Conservation (phyloP, 2,329 filamentous ascomycete species). For the Hypomyces perniciosus region DNA sequence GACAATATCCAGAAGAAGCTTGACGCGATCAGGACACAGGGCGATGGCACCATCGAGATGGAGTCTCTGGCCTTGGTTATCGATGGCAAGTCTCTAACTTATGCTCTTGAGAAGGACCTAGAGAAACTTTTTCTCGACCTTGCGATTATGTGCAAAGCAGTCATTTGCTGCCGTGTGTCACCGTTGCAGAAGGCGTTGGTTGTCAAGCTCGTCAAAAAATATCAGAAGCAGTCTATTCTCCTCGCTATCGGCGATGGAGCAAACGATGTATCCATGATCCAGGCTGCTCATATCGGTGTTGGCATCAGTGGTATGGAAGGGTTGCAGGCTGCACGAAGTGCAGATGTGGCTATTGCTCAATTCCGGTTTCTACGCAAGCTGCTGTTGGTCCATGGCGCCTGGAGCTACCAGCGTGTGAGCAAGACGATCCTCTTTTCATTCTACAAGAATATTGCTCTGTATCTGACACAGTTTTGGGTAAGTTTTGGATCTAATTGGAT, state of each 20-base stretch:
- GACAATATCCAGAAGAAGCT: constrained; percentile 92
- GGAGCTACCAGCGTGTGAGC: constrained; percentile 96
- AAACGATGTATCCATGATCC: constrained; percentile 99
- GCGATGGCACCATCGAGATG: constrained; percentile 67
- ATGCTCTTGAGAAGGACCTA: constrained; percentile 84
- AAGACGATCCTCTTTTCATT: constrained; percentile 98
- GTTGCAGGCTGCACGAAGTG: constrained; percentile 90
- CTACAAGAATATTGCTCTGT: constrained; percentile 98
- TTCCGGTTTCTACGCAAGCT: constrained; percentile 94
- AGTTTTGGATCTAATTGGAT: constrained; percentile 28
- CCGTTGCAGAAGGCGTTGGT: constrained; percentile 95
- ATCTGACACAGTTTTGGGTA: constrained; percentile 99
- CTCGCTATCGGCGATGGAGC: constrained; percentile 95
- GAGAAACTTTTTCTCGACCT: constrained; percentile 92
- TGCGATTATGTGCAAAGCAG: constrained; percentile 95
- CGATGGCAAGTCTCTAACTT: constrained; percentile 92
- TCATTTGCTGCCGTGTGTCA: constrained; percentile 95
- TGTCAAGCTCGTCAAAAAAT: constrained; percentile 94
- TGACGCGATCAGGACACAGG: constrained; percentile 80
- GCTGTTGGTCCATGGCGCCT: constrained; percentile 88
- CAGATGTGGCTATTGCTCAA: constrained; percentile 91
- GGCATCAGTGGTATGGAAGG: constrained; percentile 97
- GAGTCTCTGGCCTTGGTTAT: constrained; percentile 90
- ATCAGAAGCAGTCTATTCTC: constrained; percentile 81
- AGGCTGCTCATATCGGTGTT: constrained; percentile 94